Percentiles rank a stretch among this genome's conserved stretches.
Evolutionary conservation across 1,139 yeast genomes (phyloP).

Genomic region (Saccharomyces hybrid): DNA sequence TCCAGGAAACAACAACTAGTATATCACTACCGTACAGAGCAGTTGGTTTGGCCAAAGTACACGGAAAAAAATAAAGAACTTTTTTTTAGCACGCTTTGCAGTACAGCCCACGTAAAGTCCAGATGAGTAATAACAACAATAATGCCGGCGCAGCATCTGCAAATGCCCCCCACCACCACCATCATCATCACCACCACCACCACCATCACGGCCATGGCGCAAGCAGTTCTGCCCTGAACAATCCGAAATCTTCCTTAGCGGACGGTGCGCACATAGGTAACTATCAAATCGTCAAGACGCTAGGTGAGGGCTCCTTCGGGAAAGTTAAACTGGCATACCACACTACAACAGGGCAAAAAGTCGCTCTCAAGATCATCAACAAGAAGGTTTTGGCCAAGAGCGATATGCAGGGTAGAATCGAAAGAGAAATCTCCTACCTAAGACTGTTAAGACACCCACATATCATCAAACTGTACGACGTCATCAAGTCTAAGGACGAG

Average conservation of each 20-base stretch:
- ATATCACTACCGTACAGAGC: no score
- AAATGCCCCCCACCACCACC: slow-evolving; percentile 7
- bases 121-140: not conserved
- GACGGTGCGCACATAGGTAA: slow-evolving; percentile 65
- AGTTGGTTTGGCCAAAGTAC: no score
- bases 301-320: slow-evolving; percentile 96
- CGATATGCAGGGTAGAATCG: slow-evolving; percentile 95
- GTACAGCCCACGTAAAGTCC: not conserved
- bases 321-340: slow-evolving; percentile 93
- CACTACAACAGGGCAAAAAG: slow-evolving; percentile 81
- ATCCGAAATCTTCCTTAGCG: slow-evolving; percentile 17
- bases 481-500: slow-evolving; percentile 88
- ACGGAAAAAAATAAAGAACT: no score
- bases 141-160: not conserved
- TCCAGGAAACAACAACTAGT: not conserved
- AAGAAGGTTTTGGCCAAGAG: slow-evolving; percentile 87
- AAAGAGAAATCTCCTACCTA: slow-evolving; percentile 84
- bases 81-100: not conserved
- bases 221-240: slow-evolving; percentile 2
- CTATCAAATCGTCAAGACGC: slow-evolving; percentile 86
- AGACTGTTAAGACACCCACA: slow-evolving; percentile 89
- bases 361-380: slow-evolving; percentile 88
- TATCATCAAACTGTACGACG: slow-evolving; percentile 90
- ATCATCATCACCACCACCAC: slow-evolving; percentile 22
- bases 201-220: slow-evolving; percentile 16